phyloP scores from a whole-genome alignment of 2,329 filamentous ascomycete species.

The Hymenoscyphus scutula region DNA sequence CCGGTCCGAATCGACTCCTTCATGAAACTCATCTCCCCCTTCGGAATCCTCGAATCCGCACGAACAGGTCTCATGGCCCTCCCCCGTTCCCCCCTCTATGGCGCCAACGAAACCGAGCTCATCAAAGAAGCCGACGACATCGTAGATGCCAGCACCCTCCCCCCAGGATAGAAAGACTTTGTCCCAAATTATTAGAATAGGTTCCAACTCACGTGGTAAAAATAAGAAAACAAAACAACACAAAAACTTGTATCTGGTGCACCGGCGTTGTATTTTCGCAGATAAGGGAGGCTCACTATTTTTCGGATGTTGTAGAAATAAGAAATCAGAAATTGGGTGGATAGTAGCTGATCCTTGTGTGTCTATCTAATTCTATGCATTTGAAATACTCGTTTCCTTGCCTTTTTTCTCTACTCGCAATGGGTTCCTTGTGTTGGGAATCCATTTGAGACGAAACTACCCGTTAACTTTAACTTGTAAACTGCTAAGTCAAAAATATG shows the following conservation, averaged over 20 bases:
- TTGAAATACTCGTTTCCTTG: slow-evolving; percentile 3
- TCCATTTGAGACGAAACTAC: no score
- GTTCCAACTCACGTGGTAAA: slow-evolving; percentile 20
- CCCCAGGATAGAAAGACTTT: slow-evolving; percentile 74
- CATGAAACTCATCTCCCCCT: slow-evolving; percentile 90
- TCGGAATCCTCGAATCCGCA: slow-evolving; percentile 94
- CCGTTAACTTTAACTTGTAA: no score
- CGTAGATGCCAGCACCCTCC: slow-evolving; percentile 90
- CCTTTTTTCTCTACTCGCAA: neutral
- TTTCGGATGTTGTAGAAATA: neutral
- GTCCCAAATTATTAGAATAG: slow-evolving; percentile 34
- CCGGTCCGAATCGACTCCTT: slow-evolving; percentile 93
- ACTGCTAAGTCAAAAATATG: no score
- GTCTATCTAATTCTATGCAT: slow-evolving; percentile 26
- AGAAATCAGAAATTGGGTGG: neutral
- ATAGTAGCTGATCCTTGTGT: slow-evolving; percentile 7
- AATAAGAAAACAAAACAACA: no score
- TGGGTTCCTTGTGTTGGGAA: no score
- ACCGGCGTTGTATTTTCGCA: slow-evolving; percentile 94
- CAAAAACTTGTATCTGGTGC: slow-evolving; percentile 5
- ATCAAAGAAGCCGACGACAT: slow-evolving; percentile 89
- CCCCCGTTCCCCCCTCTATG: slow-evolving; percentile 84
- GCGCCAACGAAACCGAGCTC: slow-evolving; percentile 64
- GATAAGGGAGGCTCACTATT: neutral
- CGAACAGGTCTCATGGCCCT: slow-evolving; percentile 96